Base-by-base conservation (phyloP, 192 early-diverging fungal species). In the Mortierella hygrophila region DNA sequence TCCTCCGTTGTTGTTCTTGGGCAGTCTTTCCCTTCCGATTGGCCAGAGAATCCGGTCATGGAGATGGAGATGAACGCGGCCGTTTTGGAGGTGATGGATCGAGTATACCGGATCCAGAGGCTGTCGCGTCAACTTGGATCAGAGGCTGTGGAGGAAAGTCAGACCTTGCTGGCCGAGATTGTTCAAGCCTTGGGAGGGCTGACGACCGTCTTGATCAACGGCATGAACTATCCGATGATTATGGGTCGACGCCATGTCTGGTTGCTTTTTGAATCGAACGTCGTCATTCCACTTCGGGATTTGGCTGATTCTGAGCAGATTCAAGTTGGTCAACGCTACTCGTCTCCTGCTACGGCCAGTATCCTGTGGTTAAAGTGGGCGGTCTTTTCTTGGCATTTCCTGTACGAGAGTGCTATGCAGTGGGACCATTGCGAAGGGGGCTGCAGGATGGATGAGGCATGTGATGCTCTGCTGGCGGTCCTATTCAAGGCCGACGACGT, bases 281-380 rank as follows among this genome's bases (percentile, higher is more conserved):
- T 63, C n/a, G n/a, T 63, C 11, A 13, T 6, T 13, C 60, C 60
- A 11, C 10, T 63, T 9, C n/a, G 21, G 6, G 60, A n/a, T 29
- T 63, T 63, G 23, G 60, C 60, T 29, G 60, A 63, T 5, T n/a
- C 60, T 63, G 60, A 13, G 60, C 8, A 63, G 60, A 26, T 63
- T 32, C 60, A 26, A 32, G 29, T 1, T 13, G 29, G 26, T 32
- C 60, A 63, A 32, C n/a, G 29, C 3, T 63, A 9, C 26, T 63
- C 60, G 26, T 75, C 79, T 49, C 35, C 38, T 1, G 37, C 18
- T 23, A n/a, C 46, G 38, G 69, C 13, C 1, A 38, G 69, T 23
- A 5, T 44, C 18, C 63, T 81, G 5, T 81, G 79, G 79, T 26
- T 52, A 26, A 26, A 57, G 32, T 81, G 79, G 79, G 60, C 68